These are phyloP conservation scores for Alloteropsis angusta DNA, from an alignment of 202 grass and related monocot species.

Conservation along the genomic window DNA sequence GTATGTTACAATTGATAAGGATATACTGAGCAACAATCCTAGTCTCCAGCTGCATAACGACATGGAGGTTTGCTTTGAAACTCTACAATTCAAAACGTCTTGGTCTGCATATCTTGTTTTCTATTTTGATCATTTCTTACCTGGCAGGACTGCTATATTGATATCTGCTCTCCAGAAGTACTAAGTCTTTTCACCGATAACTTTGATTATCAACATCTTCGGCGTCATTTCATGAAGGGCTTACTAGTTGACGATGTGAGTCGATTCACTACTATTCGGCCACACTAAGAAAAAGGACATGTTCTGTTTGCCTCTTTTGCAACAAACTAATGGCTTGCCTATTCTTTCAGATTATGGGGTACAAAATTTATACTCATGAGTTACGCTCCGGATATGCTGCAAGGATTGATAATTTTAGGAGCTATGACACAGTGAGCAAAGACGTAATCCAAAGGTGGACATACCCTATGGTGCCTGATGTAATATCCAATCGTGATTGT, in stretches of 20 bases:
- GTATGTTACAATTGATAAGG: constrained; percentile 67
- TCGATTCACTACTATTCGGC: background rate
- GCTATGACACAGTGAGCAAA: constrained; percentile 87
- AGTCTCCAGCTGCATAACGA: constrained; percentile 66
- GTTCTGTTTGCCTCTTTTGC: constrained; percentile 9
- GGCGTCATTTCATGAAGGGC: constrained; percentile 96
- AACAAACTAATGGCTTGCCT: background rate
- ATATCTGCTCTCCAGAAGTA: constrained; percentile 93
- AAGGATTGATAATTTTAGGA: constrained; percentile 90
- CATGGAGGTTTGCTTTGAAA: constrained; percentile 63
- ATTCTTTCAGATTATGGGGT: constrained; percentile 87
- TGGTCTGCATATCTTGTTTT: background rate
- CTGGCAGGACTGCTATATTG: constrained; percentile 89
- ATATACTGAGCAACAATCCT: constrained; percentile 65
- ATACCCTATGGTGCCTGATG: constrained; percentile 80
- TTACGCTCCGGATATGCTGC: constrained; percentile 74
- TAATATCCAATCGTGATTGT: constrained; percentile 42
- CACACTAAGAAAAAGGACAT: background rate
- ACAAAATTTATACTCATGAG: constrained; percentile 96
- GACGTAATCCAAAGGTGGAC: constrained; percentile 91
- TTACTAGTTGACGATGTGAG: constrained; percentile 91
- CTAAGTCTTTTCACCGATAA: constrained; percentile 94
- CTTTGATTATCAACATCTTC: constrained; percentile 96
- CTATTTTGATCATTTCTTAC: background rate
- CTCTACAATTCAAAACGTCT: constrained; percentile 4